Percentiles rank a stretch among this genome's conserved stretches.
Conservation (phyloP, 306 rosid genomes). For the Medicago ruthenica region DNA sequence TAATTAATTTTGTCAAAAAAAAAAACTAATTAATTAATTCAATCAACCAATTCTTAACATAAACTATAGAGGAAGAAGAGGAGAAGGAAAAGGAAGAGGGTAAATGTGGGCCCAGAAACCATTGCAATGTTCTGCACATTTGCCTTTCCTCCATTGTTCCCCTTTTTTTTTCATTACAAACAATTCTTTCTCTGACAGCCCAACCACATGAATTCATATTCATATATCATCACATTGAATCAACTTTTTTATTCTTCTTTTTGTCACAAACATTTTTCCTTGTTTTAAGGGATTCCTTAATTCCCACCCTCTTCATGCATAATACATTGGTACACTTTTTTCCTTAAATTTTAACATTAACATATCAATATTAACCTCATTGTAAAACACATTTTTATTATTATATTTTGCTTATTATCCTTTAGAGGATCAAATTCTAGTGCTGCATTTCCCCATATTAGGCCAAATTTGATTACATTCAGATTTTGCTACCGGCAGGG, state of each 20-base stretch:
- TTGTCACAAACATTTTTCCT: conserved; percentile 23
- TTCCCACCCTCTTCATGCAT: conserved; percentile 25
- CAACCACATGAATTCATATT: conserved; percentile 1
- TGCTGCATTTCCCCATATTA: conserved; percentile 35
- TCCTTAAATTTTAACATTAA: conserved; percentile 12
- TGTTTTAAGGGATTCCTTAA: conserved; percentile 37
- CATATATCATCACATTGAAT: background rate
- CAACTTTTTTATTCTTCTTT: background rate
- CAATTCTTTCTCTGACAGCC: conserved; percentile 22
- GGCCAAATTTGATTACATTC: conserved; percentile 27
- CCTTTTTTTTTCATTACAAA: conserved; percentile 9
- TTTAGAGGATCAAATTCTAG: conserved; percentile 26
- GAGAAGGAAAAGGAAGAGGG: conserved; percentile 3
- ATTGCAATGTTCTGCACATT: conserved; percentile 38
- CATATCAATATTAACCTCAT: conserved; percentile 11
- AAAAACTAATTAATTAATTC: background rate
- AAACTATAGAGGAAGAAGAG: background rate
- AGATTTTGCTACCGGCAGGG: conserved; percentile 49
- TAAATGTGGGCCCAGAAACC: conserved; percentile 37
- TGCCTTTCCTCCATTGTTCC: conserved; percentile 32
- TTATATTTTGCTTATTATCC: background rate
- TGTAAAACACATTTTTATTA: background rate
- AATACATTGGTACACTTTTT: conserved; percentile 28
- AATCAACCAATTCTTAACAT: conserved; percentile 10
- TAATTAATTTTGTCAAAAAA: background rate